Conservation (phyloP, 78 protist genomes). For the Creolimax fragrantissima region DNA sequence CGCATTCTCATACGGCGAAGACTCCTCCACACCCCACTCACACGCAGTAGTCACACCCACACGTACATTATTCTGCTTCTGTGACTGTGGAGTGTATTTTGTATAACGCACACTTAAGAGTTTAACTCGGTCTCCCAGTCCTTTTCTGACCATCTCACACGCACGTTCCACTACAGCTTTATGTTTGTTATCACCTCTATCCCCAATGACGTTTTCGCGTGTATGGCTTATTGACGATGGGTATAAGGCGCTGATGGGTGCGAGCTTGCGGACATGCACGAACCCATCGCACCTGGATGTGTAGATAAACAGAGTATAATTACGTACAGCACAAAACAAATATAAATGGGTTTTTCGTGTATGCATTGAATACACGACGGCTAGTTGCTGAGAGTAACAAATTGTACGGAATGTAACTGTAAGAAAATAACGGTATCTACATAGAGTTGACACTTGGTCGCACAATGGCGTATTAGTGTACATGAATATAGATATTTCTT, state of each 20-base stretch:
- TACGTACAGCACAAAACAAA: neutral
- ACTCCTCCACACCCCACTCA: neutral
- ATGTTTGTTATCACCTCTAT: neutral
- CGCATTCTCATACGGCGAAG: neutral
- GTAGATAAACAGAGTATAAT: neutral
- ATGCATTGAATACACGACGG: too few relatives aligned
- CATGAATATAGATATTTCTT: too few relatives aligned
- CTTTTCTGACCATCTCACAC: neutral
- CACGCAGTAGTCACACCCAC: neutral
- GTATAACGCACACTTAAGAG: neutral
- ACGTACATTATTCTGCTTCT: neutral
- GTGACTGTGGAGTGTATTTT: too few relatives aligned
- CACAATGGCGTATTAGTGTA: too few relatives aligned
- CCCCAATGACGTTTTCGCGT: neutral
- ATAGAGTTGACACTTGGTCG: too few relatives aligned
- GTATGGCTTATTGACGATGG: neutral
- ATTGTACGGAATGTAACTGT: too few relatives aligned
- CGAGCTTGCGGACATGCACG: neutral
- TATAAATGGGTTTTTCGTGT: too few relatives aligned
- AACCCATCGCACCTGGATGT: neutral
- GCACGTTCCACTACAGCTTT: neutral
- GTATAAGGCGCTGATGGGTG: neutral
- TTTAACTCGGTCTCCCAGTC: neutral
- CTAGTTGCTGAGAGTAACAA: too few relatives aligned
- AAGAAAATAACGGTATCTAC: too few relatives aligned